These are phyloP conservation scores for Hyaloscypha variabilis DNA, from an alignment of 495 filamentous ascomycete genomes.

Conservation along the genomic window DNA sequence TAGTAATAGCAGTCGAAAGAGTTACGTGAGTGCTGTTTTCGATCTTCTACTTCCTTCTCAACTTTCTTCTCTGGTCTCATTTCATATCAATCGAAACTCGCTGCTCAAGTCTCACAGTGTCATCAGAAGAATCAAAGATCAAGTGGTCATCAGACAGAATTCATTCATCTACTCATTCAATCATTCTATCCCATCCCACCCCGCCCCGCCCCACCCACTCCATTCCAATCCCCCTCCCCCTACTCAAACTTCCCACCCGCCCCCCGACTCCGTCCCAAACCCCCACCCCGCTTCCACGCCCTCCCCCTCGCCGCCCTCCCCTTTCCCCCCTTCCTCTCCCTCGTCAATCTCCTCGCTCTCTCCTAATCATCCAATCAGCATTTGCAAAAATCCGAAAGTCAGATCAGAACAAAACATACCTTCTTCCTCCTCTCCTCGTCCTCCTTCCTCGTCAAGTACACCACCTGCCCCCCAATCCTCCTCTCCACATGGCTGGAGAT, in stretches of 20 bases:
- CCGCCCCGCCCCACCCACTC: neutral
- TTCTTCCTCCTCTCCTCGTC: neutral
- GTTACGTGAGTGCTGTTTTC: too few relatives aligned
- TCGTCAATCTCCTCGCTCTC: neutral
- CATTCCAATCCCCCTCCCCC: neutral
- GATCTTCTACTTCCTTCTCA: too few relatives aligned
- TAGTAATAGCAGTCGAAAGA: neutral
- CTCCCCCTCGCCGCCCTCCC: neutral
- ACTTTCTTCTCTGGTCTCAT: neutral
- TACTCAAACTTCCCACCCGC: neutral
- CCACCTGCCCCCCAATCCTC: neutral
- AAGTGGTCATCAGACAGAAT: neutral
- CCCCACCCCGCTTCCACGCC: neutral
- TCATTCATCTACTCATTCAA: too few relatives aligned
- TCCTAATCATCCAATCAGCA: neutral
- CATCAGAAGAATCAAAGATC: neutral
- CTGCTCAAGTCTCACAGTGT: neutral
- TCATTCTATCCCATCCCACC: neutral
- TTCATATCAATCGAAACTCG: neutral
- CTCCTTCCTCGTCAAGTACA: neutral
- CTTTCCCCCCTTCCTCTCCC: neutral
- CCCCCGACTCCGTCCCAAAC: neutral
- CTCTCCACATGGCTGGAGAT: neutral
- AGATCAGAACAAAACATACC: neutral
- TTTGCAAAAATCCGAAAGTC: neutral